Conservation (phyloP, 352 stramenopile species). For the Pythium brassicae region DNA sequence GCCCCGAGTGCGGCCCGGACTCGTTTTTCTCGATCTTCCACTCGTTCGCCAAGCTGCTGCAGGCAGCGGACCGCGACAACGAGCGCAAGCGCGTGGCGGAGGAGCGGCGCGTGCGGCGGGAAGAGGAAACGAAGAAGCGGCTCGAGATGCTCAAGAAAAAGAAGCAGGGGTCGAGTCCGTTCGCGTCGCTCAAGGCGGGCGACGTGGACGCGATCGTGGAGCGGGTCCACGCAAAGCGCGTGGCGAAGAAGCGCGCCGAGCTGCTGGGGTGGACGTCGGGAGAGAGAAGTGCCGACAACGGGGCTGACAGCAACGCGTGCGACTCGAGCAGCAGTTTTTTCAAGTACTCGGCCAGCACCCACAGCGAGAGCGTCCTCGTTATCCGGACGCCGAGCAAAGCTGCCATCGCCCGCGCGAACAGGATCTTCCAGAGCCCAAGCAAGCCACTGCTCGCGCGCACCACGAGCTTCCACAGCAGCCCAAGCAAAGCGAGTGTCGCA, state of each 20-base stretch:
- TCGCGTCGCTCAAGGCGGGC: conserved; percentile 69
- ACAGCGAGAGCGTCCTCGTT: not conserved
- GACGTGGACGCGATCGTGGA: conserved; percentile 82
- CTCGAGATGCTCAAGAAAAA: conserved; percentile 77
- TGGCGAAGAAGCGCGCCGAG: conserved; percentile 70
- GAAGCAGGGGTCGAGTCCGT: conserved; percentile 57
- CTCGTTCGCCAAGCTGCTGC: conserved; percentile 78
- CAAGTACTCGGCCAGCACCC: not conserved
- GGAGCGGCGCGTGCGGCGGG: conserved; percentile 63
- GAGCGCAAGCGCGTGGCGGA: conserved; percentile 81
- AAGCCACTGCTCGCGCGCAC: not conserved
- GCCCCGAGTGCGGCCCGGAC: conserved; percentile 63
- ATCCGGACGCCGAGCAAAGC: not conserved
- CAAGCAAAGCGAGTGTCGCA: too few relatives aligned
- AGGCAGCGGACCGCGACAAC: conserved; percentile 78
- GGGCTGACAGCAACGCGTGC: not conserved
- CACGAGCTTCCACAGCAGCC: not conserved
- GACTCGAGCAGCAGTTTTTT: not conserved
- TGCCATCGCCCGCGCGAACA: too few relatives aligned
- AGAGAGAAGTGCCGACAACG: not conserved
- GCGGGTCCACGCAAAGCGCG: conserved; percentile 77
- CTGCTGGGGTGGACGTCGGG: conserved; percentile 34
- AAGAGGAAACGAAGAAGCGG: conserved; percentile 78
- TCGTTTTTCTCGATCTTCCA: conserved; percentile 86
- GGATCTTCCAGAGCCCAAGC: too few relatives aligned